Base-by-base conservation (phyloP, 2,329 filamentous ascomycete genomes). In the Scedosporium boydii region DNA sequence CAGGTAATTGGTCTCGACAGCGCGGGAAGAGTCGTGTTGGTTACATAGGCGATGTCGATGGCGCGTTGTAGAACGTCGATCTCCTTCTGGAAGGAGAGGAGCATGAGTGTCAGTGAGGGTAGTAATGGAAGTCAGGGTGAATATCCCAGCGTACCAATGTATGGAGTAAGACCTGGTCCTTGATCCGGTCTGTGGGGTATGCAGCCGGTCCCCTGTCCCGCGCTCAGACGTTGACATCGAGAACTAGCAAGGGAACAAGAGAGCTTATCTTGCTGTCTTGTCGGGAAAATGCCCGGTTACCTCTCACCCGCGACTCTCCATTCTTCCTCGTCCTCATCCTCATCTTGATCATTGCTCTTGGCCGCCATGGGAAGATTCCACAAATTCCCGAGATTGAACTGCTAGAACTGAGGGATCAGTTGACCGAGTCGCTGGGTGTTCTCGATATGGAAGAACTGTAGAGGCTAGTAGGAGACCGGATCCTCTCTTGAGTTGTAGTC, bases 61-160 rank as follows among this genome's bases (percentile, higher is more conserved):
- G 51, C 51, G 51, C 51, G 51, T 55, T 55, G 51, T 55, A 29
- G 51, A 55, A 55, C 51, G 51, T 14, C 51, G 51, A 55, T 55
- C 51, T 55, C 51, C 18, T 55, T 55, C 51, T 55, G 18, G 51
- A 55, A 38, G 34, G 3, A 38, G 34, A 38, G 34, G 34, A 14
- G 12, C 10, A 12, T 38, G 34, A 14, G 34, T 12, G 34, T 12
- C 10, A 38, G 10, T 38, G 23, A 55, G 21, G 51, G 21, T 55
- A 12, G 21, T 23, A 55, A 55, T 23, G 51, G 18, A 55, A 55
- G 51, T 55, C 51, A 55, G 51, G 51, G 51, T 55, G 51, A 26
- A 29, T 10, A 23, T 55, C 18, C 51, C 51, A 23, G 51, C 21
- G 3, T 23, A 23, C 23, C 2, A 23, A 23, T 23, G 23, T 23